phyloP scores from a whole-genome alignment of 2,329 filamentous ascomycete genomes.

The Xylariaceae sp. region DNA sequence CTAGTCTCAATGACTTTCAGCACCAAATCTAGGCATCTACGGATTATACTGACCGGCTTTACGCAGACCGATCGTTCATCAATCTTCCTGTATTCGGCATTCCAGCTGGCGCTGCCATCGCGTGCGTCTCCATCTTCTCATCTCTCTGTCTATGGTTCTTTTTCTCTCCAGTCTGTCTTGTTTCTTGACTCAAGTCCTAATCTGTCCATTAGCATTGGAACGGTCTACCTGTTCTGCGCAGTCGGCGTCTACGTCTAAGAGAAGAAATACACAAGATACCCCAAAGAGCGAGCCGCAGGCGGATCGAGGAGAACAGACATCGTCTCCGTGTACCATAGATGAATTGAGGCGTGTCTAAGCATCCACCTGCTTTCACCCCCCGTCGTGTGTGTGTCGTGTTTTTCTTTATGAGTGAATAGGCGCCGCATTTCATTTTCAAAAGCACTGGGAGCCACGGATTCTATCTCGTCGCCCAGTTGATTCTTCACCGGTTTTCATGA shows the following conservation, averaged over 20 bases:
- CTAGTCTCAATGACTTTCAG: neutral
- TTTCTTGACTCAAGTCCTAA: conserved; percentile 17
- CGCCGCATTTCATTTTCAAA: conserved; percentile 1
- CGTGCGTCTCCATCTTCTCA: conserved; percentile 53
- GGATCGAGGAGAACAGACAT: conserved; percentile 18
- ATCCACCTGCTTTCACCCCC: conserved; percentile 20
- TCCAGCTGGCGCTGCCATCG: conserved; percentile 82
- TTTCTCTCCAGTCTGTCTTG: conserved; percentile 8
- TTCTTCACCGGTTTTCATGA: conserved; percentile 13
- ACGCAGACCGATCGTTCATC: conserved; percentile 70
- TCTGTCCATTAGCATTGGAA: conserved; percentile 64
- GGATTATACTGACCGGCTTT: conserved; percentile 10
- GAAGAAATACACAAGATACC: conserved; percentile 39
- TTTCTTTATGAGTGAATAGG: conserved; percentile 22
- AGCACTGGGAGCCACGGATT: neutral
- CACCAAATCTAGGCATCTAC: neutral
- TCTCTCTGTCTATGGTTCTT: too few species aligned
- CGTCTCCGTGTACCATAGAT: conserved; percentile 39
- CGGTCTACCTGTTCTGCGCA: conserved; percentile 98
- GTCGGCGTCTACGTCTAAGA: conserved; percentile 93
- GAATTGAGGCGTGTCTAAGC: conserved; percentile 33
- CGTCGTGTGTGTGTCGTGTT: conserved; percentile 3
- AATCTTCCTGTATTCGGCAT: conserved; percentile 74
- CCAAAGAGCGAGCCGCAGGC: conserved; percentile 29
- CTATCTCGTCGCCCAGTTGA: neutral